A percentile compares a stretch with the other conserved stretches of the same genome.
Evolutionary conservation across 805 yeast species (phyloP).

Genomic region (Suhomyces sp.): DNA sequence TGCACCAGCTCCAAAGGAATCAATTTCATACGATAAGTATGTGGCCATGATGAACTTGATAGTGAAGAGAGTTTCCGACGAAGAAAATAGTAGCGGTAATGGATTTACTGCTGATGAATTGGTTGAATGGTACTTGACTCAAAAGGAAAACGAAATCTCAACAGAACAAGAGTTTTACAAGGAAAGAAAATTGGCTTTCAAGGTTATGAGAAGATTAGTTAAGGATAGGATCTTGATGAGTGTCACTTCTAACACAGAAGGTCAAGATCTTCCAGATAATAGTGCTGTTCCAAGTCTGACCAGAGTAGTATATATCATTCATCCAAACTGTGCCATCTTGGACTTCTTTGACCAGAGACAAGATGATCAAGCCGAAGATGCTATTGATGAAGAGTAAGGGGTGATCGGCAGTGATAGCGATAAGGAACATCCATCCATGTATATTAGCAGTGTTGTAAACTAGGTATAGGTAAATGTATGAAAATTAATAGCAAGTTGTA

Average conservation of each 20-base stretch:
- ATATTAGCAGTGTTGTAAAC: no score
- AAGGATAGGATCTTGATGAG: slow-evolving; percentile 80
- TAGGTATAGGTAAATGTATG: no score
- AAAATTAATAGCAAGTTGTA: no score
- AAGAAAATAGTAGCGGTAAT: slow-evolving; percentile 47
- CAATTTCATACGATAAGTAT: slow-evolving; percentile 82
- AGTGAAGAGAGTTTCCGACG: slow-evolving; percentile 61
- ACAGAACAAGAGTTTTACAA: slow-evolving; percentile 68
- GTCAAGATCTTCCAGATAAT: slow-evolving; percentile 19
- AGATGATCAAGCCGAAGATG: slow-evolving; percentile 2
- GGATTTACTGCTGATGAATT: slow-evolving; percentile 71
- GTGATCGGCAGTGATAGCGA: no score
- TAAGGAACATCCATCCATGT: no score
- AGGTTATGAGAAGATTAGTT: slow-evolving; percentile 79
- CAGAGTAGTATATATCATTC: slow-evolving; percentile 45
- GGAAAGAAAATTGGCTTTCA: slow-evolving; percentile 70
- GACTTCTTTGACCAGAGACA: slow-evolving; percentile 54
- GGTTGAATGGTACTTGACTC: slow-evolving; percentile 77
- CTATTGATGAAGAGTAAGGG: slow-evolving; percentile 2
- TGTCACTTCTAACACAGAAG: slow-evolving; percentile 36
- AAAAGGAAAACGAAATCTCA: slow-evolving; percentile 66
- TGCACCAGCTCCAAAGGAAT: slow-evolving; percentile 28
- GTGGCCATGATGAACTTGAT: slow-evolving; percentile 78
- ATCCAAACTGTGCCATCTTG: slow-evolving; percentile 81
- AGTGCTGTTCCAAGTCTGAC: slow-evolving; percentile 22